These are phyloP conservation scores for Coemansia sp. DNA, from an alignment of 192 early-diverging fungal genomes.

Conservation along the genomic window DNA sequence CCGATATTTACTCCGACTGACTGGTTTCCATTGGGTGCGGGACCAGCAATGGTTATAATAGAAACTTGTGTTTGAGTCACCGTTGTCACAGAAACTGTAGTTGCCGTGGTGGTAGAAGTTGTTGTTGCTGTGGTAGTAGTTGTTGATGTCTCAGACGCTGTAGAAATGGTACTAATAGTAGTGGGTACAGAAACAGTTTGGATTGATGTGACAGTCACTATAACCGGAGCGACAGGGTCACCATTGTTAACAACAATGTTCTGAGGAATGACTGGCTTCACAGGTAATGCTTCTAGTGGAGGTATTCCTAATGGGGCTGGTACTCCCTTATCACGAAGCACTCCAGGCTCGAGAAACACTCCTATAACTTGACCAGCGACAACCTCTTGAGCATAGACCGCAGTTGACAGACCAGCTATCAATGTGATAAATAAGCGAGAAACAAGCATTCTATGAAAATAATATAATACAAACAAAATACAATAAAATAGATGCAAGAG, in stretches of 20 bases:
- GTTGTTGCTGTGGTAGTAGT: neutral
- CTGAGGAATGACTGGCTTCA: too few relatives aligned
- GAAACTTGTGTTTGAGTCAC: constrained; percentile 1
- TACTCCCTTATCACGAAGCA: too few relatives aligned
- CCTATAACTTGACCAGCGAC: neutral
- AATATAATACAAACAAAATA: neutral
- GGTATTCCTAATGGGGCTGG: too few relatives aligned
- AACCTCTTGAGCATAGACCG: neutral
- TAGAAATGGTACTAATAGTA: neutral
- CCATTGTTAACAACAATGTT: neutral
- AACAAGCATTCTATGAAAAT: neutral
- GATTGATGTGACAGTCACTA: neutral
- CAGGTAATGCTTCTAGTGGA: too few relatives aligned
- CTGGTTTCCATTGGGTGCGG: neutral
- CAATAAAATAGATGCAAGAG: neutral
- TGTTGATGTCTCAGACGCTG: neutral
- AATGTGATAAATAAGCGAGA: neutral
- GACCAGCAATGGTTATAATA: neutral
- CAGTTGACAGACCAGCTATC: constrained; percentile 34
- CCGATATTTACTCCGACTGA: neutral
- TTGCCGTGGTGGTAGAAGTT: neutral
- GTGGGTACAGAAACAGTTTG: neutral
- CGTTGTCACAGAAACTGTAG: neutral
- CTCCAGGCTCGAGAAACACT: neutral
- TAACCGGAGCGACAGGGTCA: neutral